Base-by-base conservation (phyloP, 805 yeast genomes). In the Saccharomycopsis schoenii region DNA sequence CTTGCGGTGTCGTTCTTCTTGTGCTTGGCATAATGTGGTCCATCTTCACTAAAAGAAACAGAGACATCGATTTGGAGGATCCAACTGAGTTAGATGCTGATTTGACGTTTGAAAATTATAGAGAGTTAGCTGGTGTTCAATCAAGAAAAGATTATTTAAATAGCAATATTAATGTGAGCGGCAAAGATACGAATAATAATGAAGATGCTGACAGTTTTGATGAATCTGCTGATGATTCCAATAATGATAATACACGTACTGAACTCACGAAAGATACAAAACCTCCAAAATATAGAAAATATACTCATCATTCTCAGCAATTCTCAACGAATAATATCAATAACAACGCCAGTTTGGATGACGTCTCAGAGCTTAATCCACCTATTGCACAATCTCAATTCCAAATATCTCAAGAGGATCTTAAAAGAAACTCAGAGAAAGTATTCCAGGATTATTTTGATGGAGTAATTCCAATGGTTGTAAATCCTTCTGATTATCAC, bases 361-460 rank as follows among this genome's bases (percentile, higher is more conserved):
- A 41, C 10, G 17, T 42, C 25, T 56, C 56, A 29, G 36, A 51
- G n/a, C 19, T 12, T 25, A 40, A 39, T 41, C 34, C 52, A 2
- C 52, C 19, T 21, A 11, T 47, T 47, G 34, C 52, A 11, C 52
- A 47, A 47, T 47, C 52, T 12, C 52, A 47, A 21, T 19, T 47
- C n/a, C 52, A 47, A 21, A 47, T 47, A 34, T 21, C 52, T 11
- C 52, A 47, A 21, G 52, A 47, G 15, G 52, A 47, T 15, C 52
- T 47, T 12, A 63, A 57, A 41, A 21, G 50, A 17, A 52, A 58
- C 39, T 57, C 61, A 3, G 64, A 64, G 50, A 58, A 60, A 24
- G 55, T 64, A 2, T 54, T 64, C 4, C 66, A 64, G 39, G 54
- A 62, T 21, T 64, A 64, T 41, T 64, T 62, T 39, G 66, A 64